phyloP scores from a whole-genome alignment of 1,284 basidiomycete species.

The Ceratobasidium sp. region DNA sequence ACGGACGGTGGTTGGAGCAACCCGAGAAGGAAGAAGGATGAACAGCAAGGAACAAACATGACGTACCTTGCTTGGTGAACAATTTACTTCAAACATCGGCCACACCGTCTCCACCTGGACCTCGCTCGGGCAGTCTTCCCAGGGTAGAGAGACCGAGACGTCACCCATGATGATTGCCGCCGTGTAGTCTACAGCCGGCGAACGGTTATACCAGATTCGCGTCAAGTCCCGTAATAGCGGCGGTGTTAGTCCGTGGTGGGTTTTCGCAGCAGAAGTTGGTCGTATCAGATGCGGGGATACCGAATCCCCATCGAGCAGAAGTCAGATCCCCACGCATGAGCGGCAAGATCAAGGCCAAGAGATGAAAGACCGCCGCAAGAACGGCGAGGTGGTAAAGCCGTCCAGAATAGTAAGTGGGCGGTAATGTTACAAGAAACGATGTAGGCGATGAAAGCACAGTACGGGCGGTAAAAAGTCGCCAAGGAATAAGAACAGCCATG shows the following conservation, averaged over 20 bases:
- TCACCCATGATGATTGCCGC: slow-evolving; percentile 36
- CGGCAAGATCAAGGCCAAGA: too few relatives aligned
- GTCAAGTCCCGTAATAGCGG: not conserved
- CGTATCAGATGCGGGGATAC: too few relatives aligned
- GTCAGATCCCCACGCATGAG: too few relatives aligned
- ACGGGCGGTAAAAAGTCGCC: too few relatives aligned
- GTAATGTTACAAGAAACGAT: too few relatives aligned
- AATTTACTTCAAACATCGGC: slow-evolving; percentile 12
- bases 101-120: slow-evolving; percentile 32
- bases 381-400: too few relatives aligned
- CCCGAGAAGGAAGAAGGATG: not conserved
- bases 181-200: slow-evolving; percentile 26
- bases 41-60: not conserved
- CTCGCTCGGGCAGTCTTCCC: slow-evolving; percentile 36
- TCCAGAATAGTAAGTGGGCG: too few relatives aligned
- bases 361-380: too few relatives aligned
- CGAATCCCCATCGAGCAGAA: not conserved
- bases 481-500: too few relatives aligned
- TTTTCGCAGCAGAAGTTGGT: too few relatives aligned
- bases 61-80: slow-evolving; percentile 21
- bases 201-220: not conserved
- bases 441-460: too few relatives aligned
- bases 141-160: slow-evolving; percentile 30
- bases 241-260: not conserved
- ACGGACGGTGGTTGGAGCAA: not conserved